Percentiles rank a stretch among this genome's conserved stretches.
Conservation (phyloP, 768 basidiomycete species). For the Lactarius akahatsu region DNA sequence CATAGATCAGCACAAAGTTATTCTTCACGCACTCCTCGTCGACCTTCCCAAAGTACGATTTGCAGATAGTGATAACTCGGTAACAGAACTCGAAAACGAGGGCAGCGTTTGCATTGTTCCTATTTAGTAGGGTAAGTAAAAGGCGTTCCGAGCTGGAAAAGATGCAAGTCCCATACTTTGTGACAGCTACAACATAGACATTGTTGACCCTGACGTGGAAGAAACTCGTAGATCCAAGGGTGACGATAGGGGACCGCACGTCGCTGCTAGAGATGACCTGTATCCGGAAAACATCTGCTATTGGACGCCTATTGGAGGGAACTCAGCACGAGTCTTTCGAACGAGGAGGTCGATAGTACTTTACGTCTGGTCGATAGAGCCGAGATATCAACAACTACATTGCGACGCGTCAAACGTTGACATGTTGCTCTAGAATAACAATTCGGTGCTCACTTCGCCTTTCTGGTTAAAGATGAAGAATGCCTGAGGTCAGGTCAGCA, state of each 20-base stretch:
- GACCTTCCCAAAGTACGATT: conserved; percentile 96
- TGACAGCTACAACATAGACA: conserved; percentile 92
- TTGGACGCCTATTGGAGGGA: conserved; percentile 70
- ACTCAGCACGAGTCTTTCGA: not conserved
- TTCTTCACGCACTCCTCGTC: conserved; percentile 99
- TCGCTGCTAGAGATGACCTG: conserved; percentile 98
- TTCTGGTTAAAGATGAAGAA: conserved; percentile 99
- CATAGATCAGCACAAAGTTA: conserved; percentile 98
- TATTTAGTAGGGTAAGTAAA: conserved; percentile 34
- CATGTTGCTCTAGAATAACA: not conserved
- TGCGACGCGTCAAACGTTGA: conserved; percentile 18
- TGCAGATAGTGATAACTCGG: conserved; percentile 90
- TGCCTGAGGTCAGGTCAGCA: conserved; percentile 53
- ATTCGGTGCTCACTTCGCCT: conserved; percentile 70
- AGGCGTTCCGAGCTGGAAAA: not conserved
- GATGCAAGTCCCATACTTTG: conserved; percentile 61
- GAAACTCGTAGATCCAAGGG: conserved; percentile 96
- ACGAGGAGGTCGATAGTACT: conserved; percentile 48
- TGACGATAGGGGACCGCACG: conserved; percentile 95
- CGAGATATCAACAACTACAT: conserved; percentile 90
- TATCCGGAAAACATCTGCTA: conserved; percentile 97
- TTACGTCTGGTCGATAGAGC: conserved; percentile 94
- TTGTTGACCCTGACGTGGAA: conserved; percentile 97
- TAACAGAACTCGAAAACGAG: conserved; percentile 98
- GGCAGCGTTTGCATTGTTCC: conserved; percentile 95